These are phyloP conservation scores for Aspergillus viridinutans DNA, from an alignment of 2,329 filamentous ascomycete species.

Conservation along the genomic window DNA sequence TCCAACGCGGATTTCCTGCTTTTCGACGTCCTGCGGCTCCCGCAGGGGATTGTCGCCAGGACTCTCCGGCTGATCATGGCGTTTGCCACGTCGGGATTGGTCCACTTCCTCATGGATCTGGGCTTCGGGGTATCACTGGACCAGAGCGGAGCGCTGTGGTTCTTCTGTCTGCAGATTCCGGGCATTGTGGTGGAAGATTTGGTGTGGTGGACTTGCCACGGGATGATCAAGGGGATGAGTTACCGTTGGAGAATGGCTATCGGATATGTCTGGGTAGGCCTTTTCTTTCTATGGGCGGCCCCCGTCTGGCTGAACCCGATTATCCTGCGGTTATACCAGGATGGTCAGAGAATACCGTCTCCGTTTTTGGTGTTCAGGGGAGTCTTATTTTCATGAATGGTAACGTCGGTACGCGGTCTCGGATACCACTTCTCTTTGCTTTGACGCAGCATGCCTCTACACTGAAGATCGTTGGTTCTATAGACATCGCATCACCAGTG, in stretches of 20 bases:
- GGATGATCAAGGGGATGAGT: background rate
- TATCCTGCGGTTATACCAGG: constrained; percentile 7
- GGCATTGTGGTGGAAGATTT: constrained; percentile 8
- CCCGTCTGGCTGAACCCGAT: constrained; percentile 20
- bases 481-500: too few species aligned
- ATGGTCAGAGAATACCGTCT: constrained; percentile 12
- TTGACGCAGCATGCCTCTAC: too few species aligned
- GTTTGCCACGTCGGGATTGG: constrained; percentile 12
- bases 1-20: constrained; percentile 13
- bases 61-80: constrained; percentile 9
- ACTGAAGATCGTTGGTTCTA: too few species aligned
- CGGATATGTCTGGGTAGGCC: constrained; percentile 15
- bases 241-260: background rate
- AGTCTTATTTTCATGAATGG: background rate
- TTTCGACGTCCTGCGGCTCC: constrained; percentile 4
- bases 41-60: background rate
- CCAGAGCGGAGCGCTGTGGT: constrained; percentile 12
- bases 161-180: constrained; percentile 16
- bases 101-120: constrained; percentile 16
- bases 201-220: background rate
- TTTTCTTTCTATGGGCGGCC: constrained; percentile 12
- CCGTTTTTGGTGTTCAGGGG: constrained; percentile 11
- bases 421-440: too few species aligned
- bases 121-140: constrained; percentile 12
- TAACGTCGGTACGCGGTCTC: too few species aligned